A percentile compares a stretch with the other conserved stretches of the same genome.
These are phyloP conservation scores for Mycena chlorophos DNA, from an alignment of 768 basidiomycete species.

Conservation along the genomic window DNA sequence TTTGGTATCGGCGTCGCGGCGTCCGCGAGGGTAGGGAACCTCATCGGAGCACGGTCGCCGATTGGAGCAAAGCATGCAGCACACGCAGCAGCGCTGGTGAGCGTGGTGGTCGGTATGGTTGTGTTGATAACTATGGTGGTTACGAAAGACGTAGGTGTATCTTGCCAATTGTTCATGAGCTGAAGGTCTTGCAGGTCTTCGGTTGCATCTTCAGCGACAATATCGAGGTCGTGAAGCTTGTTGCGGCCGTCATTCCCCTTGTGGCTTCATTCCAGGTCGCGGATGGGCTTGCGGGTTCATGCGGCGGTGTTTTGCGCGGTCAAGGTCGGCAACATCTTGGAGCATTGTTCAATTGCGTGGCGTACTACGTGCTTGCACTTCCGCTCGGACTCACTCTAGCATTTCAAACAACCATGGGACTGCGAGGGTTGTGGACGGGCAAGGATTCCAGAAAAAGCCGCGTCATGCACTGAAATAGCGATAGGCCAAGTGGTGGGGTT, in stretches of 20 bases:
- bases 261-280: constrained; percentile 80
- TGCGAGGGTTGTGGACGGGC: constrained; percentile 84
- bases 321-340: constrained; percentile 80
- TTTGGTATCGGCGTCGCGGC: constrained; percentile 78
- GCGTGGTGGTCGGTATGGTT: constrained; percentile 54
- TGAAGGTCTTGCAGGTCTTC: constrained; percentile 44
- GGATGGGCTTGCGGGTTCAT: constrained; percentile 68
- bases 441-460: constrained; percentile 33
- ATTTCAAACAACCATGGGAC: constrained; percentile 50
- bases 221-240: constrained; percentile 52
- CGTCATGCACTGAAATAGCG: background rate
- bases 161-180: background rate
- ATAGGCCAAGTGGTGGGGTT: constrained; percentile 73
- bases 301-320: constrained; percentile 77
- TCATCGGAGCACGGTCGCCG: constrained; percentile 61
- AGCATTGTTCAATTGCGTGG: constrained; percentile 70
- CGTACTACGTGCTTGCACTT: constrained; percentile 78
- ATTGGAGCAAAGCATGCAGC: constrained; percentile 55
- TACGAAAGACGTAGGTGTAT: constrained; percentile 54
- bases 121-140: constrained; percentile 63
- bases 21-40: constrained; percentile 71
- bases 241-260: constrained; percentile 69
- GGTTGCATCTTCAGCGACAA: constrained; percentile 74
- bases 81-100: constrained; percentile 63
- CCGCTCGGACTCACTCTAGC: constrained; percentile 76